Conservation (phyloP, 495 filamentous ascomycete genomes). For the Daldinia caldariorum region DNA sequence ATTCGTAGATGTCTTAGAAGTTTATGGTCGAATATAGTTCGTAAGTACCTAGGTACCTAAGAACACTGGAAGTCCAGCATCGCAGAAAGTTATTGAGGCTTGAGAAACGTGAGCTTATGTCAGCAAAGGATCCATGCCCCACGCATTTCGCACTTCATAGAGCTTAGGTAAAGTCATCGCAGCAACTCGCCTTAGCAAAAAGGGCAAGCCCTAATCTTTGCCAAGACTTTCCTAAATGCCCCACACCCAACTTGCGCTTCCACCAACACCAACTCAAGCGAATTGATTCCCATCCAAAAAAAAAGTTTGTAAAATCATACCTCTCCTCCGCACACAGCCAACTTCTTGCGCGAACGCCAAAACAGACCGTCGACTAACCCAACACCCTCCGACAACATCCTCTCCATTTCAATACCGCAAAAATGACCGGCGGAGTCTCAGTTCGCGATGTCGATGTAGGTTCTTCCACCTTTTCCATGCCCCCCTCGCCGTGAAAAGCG, state of each 20-base stretch:
- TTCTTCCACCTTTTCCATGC: conserved; percentile 23
- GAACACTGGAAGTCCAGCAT: too few species aligned
- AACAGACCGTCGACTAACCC: too few species aligned
- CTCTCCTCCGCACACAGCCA: conserved; percentile 32
- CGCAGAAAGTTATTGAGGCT: too few species aligned
- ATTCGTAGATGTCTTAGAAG: too few species aligned
- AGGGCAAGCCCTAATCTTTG: conserved; percentile 37
- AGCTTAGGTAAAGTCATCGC: conserved; percentile 1
- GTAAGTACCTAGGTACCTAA: too few species aligned
- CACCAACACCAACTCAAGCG: conserved; percentile 1
- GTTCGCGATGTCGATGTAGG: conserved; percentile 83
- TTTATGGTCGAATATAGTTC: too few species aligned
- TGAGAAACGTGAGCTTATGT: not conserved
- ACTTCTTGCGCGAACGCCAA: conserved; percentile 32
- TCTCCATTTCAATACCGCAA: conserved; percentile 64
- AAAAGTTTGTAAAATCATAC: conserved; percentile 21
- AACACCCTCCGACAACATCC: conserved; percentile 6
- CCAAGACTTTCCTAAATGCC: conserved; percentile 13
- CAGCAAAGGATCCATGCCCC: not conserved
- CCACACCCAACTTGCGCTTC: conserved; percentile 10
- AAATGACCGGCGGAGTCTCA: conserved; percentile 78
- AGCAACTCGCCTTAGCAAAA: not conserved
- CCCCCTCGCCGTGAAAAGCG: conserved; percentile 18
- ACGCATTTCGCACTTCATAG: not conserved
- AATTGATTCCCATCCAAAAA: conserved; percentile 12